phyloP scores from a whole-genome alignment of 768 basidiomycete species.

The Ramaria sp. region DNA sequence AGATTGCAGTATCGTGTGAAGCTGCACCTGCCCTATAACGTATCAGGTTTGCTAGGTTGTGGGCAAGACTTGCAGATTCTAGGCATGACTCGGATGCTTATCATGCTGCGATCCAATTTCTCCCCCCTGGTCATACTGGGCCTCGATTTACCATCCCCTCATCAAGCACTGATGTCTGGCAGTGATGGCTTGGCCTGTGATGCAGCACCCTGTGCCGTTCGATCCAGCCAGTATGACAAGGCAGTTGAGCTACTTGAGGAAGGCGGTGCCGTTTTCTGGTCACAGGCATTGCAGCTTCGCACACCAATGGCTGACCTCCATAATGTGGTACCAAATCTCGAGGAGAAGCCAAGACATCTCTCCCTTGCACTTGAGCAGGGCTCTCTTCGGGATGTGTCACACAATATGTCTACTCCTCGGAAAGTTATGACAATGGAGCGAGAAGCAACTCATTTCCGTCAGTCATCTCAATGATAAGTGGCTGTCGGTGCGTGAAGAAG shows the following conservation, averaged over 20 bases:
- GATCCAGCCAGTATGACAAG: slow-evolving; percentile 15
- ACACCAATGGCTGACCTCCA: slow-evolving; percentile 14
- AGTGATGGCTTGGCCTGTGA: slow-evolving; percentile 17
- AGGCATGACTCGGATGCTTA: slow-evolving; percentile 21
- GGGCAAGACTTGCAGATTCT: not conserved
- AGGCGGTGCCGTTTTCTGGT: slow-evolving; percentile 25
- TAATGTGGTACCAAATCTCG: slow-evolving; percentile 1
- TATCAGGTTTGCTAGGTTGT: not conserved
- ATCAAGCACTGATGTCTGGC: slow-evolving; percentile 14
- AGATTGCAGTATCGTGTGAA: not conserved
- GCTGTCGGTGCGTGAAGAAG: slow-evolving; percentile 15
- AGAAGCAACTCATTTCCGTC: slow-evolving; percentile 13
- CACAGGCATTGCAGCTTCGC: slow-evolving; percentile 17
- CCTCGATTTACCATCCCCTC: slow-evolving; percentile 13
- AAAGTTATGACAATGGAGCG: slow-evolving; percentile 6
- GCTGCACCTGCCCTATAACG: not conserved
- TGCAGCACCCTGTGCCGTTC: slow-evolving; percentile 20
- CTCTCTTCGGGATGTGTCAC: no score
- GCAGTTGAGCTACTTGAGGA: slow-evolving; percentile 23
- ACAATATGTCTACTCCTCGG: not conserved
- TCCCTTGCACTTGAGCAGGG: not conserved
- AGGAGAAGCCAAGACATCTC: slow-evolving; percentile 16
- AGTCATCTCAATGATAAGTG: slow-evolving; percentile 18
- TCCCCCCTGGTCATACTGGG: slow-evolving; percentile 15
- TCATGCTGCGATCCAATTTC: slow-evolving; percentile 17